Evolutionary conservation across 1,139 yeast genomes (phyloP), one percentile per base, ranked within the genome.

Genomic region (Yamadazyma trypodendri): DNA sequence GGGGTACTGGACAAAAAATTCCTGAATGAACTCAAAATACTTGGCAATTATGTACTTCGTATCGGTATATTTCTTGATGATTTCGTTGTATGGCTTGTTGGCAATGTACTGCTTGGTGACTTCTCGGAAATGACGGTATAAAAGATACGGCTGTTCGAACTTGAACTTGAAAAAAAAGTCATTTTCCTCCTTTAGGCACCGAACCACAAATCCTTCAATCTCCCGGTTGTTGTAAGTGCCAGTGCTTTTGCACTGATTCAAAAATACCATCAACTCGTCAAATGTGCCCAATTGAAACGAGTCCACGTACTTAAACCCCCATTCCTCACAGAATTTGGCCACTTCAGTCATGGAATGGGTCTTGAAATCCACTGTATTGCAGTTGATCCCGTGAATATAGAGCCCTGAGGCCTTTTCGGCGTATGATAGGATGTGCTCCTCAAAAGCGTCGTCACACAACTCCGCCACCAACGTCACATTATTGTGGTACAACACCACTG

Each of bases 51-150:
- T 76, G 35, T 67, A 69, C 40, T 70, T 75, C 54, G 84, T 87
- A 44, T 76, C 51, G 24, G 50, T 56, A 35, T 55, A 71, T 17
- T 60, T 61, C 41, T 77, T 66, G 18, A 62, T 61, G 24, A 80
- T 65, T 3, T 66, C 64, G 4, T 51, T 63, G 2, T 66, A 56
- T n/a, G 70, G 71, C 0, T 58, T 56, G 3, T 51, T 55, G 0
- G 52, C 49, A n/a, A 90, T 64, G 43, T 75, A 75, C 31, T 68
- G 66, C 52, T 78, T 82, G 0, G 97, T 88, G 1, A 80, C 84
- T 54, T 92, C 97, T 45, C 99, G 73, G 76, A 95, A 81, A 53
- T 86, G 89, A 41, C 99, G 74, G 57, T 89, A 94, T 70, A 94
- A 74, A 37, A 88, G 65, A 53, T 94, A 94, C 0, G 98, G 98